Conservation (phyloP, 495 filamentous ascomycete genomes). For the Rhypophila decipiens region DNA sequence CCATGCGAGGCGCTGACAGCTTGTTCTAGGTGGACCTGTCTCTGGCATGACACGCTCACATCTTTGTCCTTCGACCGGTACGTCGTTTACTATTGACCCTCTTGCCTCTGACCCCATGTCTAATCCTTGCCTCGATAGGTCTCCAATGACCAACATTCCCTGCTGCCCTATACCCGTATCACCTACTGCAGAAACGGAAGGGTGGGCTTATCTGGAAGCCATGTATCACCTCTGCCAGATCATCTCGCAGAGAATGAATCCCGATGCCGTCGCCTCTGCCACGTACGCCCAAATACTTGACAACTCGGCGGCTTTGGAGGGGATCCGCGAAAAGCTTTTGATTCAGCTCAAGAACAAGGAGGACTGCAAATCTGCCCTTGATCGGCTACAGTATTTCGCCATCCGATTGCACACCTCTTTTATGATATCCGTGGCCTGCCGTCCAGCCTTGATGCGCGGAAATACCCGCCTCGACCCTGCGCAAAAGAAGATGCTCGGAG, state of each 20-base stretch:
- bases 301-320: slow-evolving; percentile 41
- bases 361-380: slow-evolving; percentile 46
- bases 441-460: slow-evolving; percentile 42
- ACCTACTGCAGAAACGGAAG: slow-evolving; percentile 35
- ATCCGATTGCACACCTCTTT: slow-evolving; percentile 50
- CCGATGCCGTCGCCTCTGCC: slow-evolving; percentile 38
- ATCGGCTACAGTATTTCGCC: slow-evolving; percentile 49
- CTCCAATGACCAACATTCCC: slow-evolving; percentile 46
- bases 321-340: slow-evolving; percentile 36
- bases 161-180: slow-evolving; percentile 42
- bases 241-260: slow-evolving; percentile 45
- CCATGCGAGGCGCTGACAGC: neutral
- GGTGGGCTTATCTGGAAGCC: slow-evolving; percentile 46
- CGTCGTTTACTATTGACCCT: neutral
- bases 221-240: slow-evolving; percentile 49
- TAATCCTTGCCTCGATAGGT: slow-evolving; percentile 26
- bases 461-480: slow-evolving; percentile 30
- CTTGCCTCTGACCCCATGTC: neutral
- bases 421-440: slow-evolving; percentile 49
- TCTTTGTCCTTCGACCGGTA: slow-evolving; percentile 52
- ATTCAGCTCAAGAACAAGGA: slow-evolving; percentile 43
- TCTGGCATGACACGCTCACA: slow-evolving; percentile 51
- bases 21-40: slow-evolving; percentile 44
- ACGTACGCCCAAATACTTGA: slow-evolving; percentile 42
- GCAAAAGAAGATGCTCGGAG: slow-evolving; percentile 43